A percentile compares a stretch with the other conserved stretches of the same genome.
These are phyloP conservation scores for Plenodomus lindquistii DNA, from an alignment of 2,329 filamentous ascomycete genomes.

Conservation along the genomic window DNA sequence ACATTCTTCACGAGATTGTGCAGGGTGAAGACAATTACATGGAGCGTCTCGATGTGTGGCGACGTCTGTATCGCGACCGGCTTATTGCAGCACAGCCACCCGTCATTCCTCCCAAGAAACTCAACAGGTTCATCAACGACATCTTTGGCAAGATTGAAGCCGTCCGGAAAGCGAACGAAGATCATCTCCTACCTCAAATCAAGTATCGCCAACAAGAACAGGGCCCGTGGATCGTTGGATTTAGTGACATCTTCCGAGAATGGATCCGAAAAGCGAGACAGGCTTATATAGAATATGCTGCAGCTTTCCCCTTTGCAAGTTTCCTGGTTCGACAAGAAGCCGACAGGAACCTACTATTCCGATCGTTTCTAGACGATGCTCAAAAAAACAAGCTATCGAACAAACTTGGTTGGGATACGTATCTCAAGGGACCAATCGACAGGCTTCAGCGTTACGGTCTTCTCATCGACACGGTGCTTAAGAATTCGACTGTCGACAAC, in stretches of 20 bases:
- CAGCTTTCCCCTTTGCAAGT: constrained; percentile 80
- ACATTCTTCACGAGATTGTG: constrained; percentile 93
- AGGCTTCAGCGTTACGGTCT: constrained; percentile 88
- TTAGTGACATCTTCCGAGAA: constrained; percentile 96
- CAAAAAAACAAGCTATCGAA: constrained; percentile 77
- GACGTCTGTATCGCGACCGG: constrained; percentile 82
- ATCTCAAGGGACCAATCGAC: constrained; percentile 90
- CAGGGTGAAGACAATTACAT: constrained; percentile 92
- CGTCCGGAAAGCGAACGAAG: constrained; percentile 89
- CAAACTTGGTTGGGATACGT: constrained; percentile 91
- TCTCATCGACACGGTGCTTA: constrained; percentile 78
- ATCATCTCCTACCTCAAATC: constrained; percentile 86
- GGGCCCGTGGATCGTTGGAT: constrained; percentile 89
- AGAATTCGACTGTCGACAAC: constrained; percentile 79
- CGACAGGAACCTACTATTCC: constrained; percentile 83
- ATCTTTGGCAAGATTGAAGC: constrained; percentile 92
- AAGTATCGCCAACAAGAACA: constrained; percentile 98
- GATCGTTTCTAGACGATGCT: constrained; percentile 79
- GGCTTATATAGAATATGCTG: constrained; percentile 90
- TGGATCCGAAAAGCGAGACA: constrained; percentile 94
- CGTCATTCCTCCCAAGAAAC: constrained; percentile 76
- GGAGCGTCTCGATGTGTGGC: constrained; percentile 83
- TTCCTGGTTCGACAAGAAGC: constrained; percentile 83
- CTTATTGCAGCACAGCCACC: constrained; percentile 73
- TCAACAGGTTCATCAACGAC: constrained; percentile 77